These are phyloP conservation scores for Fusarium redolens DNA, from an alignment of 2,329 filamentous ascomycete genomes.

Conservation along the genomic window DNA sequence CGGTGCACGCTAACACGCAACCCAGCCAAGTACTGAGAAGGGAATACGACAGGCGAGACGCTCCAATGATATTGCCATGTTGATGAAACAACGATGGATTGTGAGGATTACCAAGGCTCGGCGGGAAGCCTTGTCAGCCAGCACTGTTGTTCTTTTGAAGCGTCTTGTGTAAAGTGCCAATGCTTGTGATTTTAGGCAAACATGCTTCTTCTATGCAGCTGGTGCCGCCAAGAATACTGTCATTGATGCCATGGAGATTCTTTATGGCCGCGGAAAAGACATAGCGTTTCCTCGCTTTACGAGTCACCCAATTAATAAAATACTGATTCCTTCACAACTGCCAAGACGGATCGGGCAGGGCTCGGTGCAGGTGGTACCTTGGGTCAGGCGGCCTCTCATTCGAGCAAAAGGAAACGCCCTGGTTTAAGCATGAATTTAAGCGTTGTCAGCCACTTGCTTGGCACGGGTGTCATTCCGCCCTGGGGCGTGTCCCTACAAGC, in stretches of 20 bases:
- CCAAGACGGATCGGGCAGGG: slow-evolving; percentile 34
- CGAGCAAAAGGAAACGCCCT: slow-evolving; percentile 41
- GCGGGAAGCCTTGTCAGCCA: slow-evolving; percentile 2
- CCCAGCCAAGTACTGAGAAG: slow-evolving; percentile 9
- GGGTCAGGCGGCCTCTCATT: slow-evolving; percentile 39
- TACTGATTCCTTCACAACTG: slow-evolving; percentile 16
- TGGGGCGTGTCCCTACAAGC: slow-evolving; percentile 33
- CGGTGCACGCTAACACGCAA: slow-evolving; percentile 20
- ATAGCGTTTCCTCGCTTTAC: slow-evolving; percentile 5
- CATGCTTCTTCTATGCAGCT: not conserved
- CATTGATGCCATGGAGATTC: not conserved
- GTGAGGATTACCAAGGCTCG: not conserved
- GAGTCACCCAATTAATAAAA: slow-evolving; percentile 17
- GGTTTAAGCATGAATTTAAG: slow-evolving; percentile 64
- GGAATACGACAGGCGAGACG: slow-evolving; percentile 16
- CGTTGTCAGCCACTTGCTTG: slow-evolving; percentile 60
- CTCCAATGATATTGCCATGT: slow-evolving; percentile 4
- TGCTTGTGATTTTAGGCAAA: not conserved
- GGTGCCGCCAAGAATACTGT: not conserved
- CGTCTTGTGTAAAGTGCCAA: slow-evolving; percentile 2
- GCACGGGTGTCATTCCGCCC: slow-evolving; percentile 47
- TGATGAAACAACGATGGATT: slow-evolving; percentile 1
- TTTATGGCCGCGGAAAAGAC: slow-evolving; percentile 15
- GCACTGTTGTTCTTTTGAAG: not conserved
- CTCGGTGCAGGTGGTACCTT: slow-evolving; percentile 30